Evolutionary conservation across 2,329 filamentous ascomycete species (phyloP).

Genomic region (Trichoderma sp.): DNA sequence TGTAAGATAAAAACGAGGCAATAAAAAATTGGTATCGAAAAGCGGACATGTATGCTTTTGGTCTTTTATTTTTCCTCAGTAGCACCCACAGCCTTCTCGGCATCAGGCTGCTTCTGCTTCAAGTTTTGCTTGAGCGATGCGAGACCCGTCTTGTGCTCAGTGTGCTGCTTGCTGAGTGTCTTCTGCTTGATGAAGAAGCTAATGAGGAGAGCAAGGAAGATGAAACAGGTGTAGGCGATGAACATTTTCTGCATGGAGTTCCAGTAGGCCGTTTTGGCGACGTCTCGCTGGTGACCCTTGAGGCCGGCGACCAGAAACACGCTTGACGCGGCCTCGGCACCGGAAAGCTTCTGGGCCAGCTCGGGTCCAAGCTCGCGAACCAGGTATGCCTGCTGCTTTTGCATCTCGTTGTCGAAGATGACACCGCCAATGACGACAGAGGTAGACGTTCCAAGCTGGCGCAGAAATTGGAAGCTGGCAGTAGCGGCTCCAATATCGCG

Average conservation of each 20-base stretch:
- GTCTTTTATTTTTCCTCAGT: background rate
- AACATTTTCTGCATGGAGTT: slow-evolving; percentile 59
- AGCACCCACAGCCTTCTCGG: slow-evolving; percentile 24
- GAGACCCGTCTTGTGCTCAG: slow-evolving; percentile 63
- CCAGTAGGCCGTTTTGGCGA: slow-evolving; percentile 54
- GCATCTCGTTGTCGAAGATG: slow-evolving; percentile 77
- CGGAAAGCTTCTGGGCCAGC: slow-evolving; percentile 57
- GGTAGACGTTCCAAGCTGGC: slow-evolving; percentile 69
- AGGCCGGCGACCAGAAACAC: slow-evolving; percentile 60
- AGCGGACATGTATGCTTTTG: background rate
- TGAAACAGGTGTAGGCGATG: slow-evolving; percentile 58
- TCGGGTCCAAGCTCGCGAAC: slow-evolving; percentile 53
- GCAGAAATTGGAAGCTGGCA: slow-evolving; percentile 67
- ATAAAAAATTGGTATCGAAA: slow-evolving; percentile 2
- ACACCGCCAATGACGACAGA: slow-evolving; percentile 76
- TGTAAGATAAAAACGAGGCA: background rate
- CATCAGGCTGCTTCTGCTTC: slow-evolving; percentile 33
- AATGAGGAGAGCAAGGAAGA: slow-evolving; percentile 51
- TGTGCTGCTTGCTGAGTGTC: slow-evolving; percentile 58
- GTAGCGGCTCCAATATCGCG: slow-evolving; percentile 71
- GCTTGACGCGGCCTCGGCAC: slow-evolving; percentile 64
- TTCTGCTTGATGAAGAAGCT: slow-evolving; percentile 54
- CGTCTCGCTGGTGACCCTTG: slow-evolving; percentile 47
- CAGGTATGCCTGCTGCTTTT: slow-evolving; percentile 55
- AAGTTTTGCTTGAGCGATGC: slow-evolving; percentile 44